phyloP scores from a whole-genome alignment of 2,329 filamentous ascomycete genomes.

The Chaetomium strumarium region DNA sequence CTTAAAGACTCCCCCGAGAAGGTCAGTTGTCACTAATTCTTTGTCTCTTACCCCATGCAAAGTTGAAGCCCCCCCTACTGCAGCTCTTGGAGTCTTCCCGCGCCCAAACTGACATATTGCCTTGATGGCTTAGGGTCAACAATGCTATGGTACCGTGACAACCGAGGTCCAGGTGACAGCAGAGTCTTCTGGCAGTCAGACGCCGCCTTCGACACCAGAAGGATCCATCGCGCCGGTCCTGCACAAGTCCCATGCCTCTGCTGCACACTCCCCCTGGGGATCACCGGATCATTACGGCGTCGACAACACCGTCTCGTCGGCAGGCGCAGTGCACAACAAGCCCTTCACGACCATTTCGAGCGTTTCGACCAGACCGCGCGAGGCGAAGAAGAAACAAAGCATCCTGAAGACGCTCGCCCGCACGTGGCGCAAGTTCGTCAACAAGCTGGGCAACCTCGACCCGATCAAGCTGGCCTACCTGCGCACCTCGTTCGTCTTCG shows the following conservation, averaged over 20 bases:
- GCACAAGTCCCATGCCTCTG: not conserved
- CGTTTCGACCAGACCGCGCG: constrained; percentile 20
- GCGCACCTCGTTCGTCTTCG: constrained; percentile 55
- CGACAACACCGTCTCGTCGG: constrained; percentile 1
- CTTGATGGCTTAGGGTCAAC: constrained; percentile 20
- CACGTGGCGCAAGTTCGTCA: constrained; percentile 24
- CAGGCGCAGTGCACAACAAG: not conserved
- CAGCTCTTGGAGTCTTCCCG: too few relatives aligned
- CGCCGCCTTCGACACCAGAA: constrained; percentile 19
- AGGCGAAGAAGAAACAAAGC: not conserved
- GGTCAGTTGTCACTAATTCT: constrained; percentile 20
- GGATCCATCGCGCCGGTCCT: constrained; percentile 22
- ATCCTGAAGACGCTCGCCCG: not conserved
- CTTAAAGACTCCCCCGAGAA: constrained; percentile 31
- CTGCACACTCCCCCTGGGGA: constrained; percentile 3
- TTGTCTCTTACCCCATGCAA: not conserved
- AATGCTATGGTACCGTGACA: constrained; percentile 46
- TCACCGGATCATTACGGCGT: not conserved
- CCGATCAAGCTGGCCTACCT: constrained; percentile 57
- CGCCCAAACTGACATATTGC: not conserved
- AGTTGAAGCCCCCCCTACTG: too few relatives aligned
- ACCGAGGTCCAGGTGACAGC: constrained; percentile 46
- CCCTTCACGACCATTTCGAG: constrained; percentile 22
- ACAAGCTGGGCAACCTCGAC: constrained; percentile 41
- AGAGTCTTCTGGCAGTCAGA: constrained; percentile 22